These are phyloP conservation scores for Volvox carteri DNA, from an alignment of 163 green algal species.

Conservation along the genomic window DNA sequence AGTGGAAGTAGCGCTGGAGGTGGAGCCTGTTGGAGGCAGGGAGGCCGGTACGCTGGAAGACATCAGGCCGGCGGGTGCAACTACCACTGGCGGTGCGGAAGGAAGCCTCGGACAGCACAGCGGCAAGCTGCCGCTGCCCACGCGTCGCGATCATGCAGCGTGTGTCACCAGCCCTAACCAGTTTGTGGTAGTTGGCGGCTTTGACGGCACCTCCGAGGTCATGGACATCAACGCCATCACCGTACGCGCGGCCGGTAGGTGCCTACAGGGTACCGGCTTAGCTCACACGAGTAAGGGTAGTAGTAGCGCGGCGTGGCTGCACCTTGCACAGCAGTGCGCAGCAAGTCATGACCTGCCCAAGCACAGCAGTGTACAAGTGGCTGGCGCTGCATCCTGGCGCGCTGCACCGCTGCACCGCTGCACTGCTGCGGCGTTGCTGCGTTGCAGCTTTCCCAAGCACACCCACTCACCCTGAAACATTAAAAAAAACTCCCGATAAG, in stretches of 20 bases:
- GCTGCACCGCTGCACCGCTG: too few relatives aligned
- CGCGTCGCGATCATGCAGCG: conserved; percentile 60
- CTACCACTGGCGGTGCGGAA: not conserved
- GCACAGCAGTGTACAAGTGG: too few relatives aligned
- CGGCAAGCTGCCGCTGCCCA: conserved; percentile 39
- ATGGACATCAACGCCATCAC: conserved; percentile 58
- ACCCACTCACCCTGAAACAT: too few relatives aligned
- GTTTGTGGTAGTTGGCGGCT: conserved; percentile 68
- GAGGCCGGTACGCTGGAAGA: not conserved
- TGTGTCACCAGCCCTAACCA: conserved; percentile 62
- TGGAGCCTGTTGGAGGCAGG: not conserved
- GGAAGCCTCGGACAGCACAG: not conserved
- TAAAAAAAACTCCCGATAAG: too few relatives aligned
- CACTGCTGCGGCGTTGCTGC: too few relatives aligned
- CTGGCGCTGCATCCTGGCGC: too few relatives aligned
- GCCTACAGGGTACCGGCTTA: too few relatives aligned
- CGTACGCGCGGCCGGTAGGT: conserved; percentile 36
- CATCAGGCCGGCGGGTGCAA: not conserved
- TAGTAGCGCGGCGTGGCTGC: too few relatives aligned
- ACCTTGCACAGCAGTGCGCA: too few relatives aligned
- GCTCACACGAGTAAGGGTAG: too few relatives aligned
- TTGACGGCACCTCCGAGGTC: conserved; percentile 59
- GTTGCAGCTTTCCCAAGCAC: too few relatives aligned
- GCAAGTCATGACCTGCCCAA: too few relatives aligned
- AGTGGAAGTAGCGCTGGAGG: conserved; percentile 37